A percentile compares a stretch with the other conserved stretches of the same genome.
These are phyloP conservation scores for Tulasnella sp. DNA, from an alignment of 768 basidiomycete species.

Conservation along the genomic window DNA sequence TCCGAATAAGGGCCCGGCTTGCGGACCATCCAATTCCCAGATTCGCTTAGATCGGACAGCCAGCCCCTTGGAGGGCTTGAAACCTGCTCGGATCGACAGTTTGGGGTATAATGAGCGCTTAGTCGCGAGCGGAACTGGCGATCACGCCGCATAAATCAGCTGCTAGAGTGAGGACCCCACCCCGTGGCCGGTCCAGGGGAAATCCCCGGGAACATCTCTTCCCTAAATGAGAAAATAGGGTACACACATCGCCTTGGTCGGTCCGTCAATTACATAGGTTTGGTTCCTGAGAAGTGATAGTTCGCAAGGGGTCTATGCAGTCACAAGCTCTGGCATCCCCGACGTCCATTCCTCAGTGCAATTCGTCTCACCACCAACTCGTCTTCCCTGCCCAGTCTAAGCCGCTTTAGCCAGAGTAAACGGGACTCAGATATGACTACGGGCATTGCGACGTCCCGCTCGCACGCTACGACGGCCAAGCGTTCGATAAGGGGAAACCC, in stretches of 20 bases:
- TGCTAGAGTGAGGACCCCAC: background rate
- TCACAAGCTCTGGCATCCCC: background rate
- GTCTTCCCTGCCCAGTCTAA: background rate
- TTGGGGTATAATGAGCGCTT: background rate
- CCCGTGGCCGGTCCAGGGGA: background rate
- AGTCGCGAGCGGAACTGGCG: background rate
- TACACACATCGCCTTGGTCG: background rate
- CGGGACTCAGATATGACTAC: background rate
- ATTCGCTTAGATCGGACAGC: background rate
- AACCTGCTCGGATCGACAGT: background rate
- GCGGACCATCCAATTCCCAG: background rate
- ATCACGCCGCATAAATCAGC: background rate
- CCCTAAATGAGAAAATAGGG: background rate
- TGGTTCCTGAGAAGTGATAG: background rate
- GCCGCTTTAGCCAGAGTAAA: background rate
- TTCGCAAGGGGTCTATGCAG: background rate
- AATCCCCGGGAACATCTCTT: background rate
- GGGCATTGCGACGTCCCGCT: background rate
- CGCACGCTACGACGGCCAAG: background rate
- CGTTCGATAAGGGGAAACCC: background rate
- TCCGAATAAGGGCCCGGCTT: background rate
- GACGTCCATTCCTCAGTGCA: background rate
- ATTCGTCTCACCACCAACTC: background rate
- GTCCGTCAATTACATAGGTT: background rate
- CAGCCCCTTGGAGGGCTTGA: background rate